Percentiles rank a stretch among this genome's conserved stretches.
phyloP scores from a whole-genome alignment of 2,329 filamentous ascomycete species.

The Fusarium solani-melongenae region DNA sequence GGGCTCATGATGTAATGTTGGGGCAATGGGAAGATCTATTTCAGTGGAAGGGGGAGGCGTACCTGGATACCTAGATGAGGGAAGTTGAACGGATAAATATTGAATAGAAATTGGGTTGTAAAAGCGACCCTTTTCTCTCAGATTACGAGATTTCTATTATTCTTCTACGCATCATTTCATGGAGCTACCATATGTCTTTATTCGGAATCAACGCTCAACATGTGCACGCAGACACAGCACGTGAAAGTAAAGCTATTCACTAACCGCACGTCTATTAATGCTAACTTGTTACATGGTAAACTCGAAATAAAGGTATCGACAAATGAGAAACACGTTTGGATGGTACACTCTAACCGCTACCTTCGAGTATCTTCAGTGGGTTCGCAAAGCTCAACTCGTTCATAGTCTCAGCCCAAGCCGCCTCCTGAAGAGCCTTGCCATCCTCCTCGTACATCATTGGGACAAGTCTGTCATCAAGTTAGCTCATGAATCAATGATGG shows the following conservation, averaged over 20 bases:
- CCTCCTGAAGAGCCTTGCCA: conserved; percentile 31
- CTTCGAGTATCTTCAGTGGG: conserved; percentile 15
- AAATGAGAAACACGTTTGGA: not conserved
- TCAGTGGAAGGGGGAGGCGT: not conserved
- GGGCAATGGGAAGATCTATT: not conserved
- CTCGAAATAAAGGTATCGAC: not conserved
- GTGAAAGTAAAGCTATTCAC: not conserved
- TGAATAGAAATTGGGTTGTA: not conserved
- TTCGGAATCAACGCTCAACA: not conserved
- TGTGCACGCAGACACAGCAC: not conserved
- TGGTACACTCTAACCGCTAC: not conserved
- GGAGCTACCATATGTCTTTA: not conserved
- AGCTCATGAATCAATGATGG: not conserved
- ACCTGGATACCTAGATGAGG: not conserved
- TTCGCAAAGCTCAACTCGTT: conserved; percentile 35
- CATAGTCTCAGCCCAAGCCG: conserved; percentile 38
- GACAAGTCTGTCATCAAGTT: conserved; percentile 19
- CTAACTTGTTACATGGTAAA: not conserved
- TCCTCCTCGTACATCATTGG: conserved; percentile 35
- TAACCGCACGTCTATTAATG: not conserved
- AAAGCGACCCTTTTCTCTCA: not conserved
- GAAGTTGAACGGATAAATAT: not conserved
- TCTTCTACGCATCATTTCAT: not conserved
- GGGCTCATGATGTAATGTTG: not conserved
- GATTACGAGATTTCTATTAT: not conserved